These are phyloP conservation scores for Populus trichocarpa DNA, from an alignment of 441 rosid genomes.

Conservation along the genomic window DNA sequence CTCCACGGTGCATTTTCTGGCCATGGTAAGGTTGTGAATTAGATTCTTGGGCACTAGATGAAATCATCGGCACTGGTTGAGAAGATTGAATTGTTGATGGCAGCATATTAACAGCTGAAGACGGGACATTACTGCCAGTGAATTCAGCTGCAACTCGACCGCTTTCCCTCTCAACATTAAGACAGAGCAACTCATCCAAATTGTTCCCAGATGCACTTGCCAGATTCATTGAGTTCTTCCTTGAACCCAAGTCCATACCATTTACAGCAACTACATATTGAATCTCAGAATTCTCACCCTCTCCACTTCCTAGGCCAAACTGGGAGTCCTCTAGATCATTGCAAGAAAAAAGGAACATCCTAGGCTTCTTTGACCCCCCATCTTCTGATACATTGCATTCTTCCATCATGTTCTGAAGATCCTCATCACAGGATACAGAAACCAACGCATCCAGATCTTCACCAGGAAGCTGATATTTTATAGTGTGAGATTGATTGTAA, in stretches of 20 bases:
- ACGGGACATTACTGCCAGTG: slow-evolving; percentile 29
- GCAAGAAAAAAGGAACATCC: slow-evolving; percentile 67
- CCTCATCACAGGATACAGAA: slow-evolving; percentile 76
- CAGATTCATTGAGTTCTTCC: slow-evolving; percentile 35
- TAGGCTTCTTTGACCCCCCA: slow-evolving; percentile 48
- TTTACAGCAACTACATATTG: slow-evolving; percentile 79
- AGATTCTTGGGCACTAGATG: slow-evolving; percentile 38
- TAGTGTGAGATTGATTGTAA: slow-evolving; percentile 45
- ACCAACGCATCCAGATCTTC: slow-evolving; percentile 79
- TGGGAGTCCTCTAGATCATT: slow-evolving; percentile 61
- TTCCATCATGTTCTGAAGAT: slow-evolving; percentile 81
- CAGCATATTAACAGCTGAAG: slow-evolving; percentile 34
- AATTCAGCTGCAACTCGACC: slow-evolving; percentile 38
- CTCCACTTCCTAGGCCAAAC: slow-evolving; percentile 39
- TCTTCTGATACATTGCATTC: slow-evolving; percentile 51
- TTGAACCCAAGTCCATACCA: slow-evolving; percentile 57
- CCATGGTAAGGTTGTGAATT: slow-evolving; percentile 42
- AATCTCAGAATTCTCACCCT: slow-evolving; percentile 56
- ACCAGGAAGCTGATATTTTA: slow-evolving; percentile 81
- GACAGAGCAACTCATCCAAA: slow-evolving; percentile 45
- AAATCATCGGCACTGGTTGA: slow-evolving; percentile 27
- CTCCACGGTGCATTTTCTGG: slow-evolving; percentile 36
- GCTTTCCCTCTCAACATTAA: slow-evolving; percentile 32
- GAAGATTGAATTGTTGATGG: slow-evolving; percentile 36
- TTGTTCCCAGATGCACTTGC: slow-evolving; percentile 43